Evolutionary conservation across 164 flowering plant genomes (phyloP), one percentile per base, ranked within the genome.

Genomic region (Umbilicus rupestris): DNA sequence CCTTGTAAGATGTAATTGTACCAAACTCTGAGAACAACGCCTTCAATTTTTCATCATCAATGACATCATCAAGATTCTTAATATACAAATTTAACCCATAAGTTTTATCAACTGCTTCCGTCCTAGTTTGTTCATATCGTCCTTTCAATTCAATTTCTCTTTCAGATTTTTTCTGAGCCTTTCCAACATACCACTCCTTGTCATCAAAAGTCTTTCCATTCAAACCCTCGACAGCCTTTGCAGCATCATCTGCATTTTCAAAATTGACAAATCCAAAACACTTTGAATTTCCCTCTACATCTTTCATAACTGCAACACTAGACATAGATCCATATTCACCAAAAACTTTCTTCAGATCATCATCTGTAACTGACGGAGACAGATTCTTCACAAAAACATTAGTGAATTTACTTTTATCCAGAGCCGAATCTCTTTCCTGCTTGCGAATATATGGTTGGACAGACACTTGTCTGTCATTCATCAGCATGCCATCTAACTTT

Each of bases 161-260:
- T 76, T 90, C 92, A 73, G 80, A 79, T 70, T 88, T 88, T 68
- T 87, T 90, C 72, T 84, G 87, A 19, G 97, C 97, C 72, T 83
- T 90, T 5, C 97, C 95, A 66, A 90, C 97, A 77, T 78, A 87
- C 92, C 88, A 86, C 35, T 87, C 93, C 75, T 80, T 87, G 6
- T 85, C 93, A 72, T 84, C 90, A 77, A 84, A 55, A 31, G 76
- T 84, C 68, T 81, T 83, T 15, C 91, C 95, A 75, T 88, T 88
- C 20, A 88, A 80, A 49, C 74, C 82, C 41, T 86, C 91, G 79
- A 88, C 95, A 70, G 92, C 78, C 66, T 46, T 68, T 19, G 87
- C 91, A 78, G 95, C 95, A 83, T 82, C 89, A 64, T 87, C 89
- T 12, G 83, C 67, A 69, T 78, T 82, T 68, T 85, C 87, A 77